Evolutionary conservation across 306 rosid genomes (phyloP), one percentile per base, ranked within the genome.

Genomic region (Trifolium pratense): DNA sequence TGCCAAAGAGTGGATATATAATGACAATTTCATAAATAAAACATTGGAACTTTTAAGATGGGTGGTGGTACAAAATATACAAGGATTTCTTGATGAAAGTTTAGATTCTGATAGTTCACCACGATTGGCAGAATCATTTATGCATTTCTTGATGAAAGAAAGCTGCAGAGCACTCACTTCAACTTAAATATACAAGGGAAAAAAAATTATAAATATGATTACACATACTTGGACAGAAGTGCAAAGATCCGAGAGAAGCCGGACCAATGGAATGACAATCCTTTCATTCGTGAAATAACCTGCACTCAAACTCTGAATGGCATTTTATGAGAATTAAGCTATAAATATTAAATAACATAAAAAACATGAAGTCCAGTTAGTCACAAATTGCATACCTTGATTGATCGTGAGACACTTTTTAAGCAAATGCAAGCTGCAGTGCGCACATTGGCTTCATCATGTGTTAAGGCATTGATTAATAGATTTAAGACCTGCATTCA

Each of bases 351-450:
- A 36, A 25, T 42, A 71, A 15, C 37, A 78, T 45, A 62, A 71
- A 65, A 61, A 51, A 80, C 10, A 58, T n/a, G 48, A 68, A 79
- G 76, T 70, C 46, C 29, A 64, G 80, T 23, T 52, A 48, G 43
- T 78, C 62, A 57, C 74, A 59, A 39, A 75, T 58, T 39, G 57
- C 90, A 81, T 42, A 94, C 97, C 96, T 88, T 89, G 86, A 94
- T 80, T 81, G 99, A 94, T 78, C 96, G 95, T 51, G 97, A 91
- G 70, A 83, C 88, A 75, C 85, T 88, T 91, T 79, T 89, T 79
- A 94, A 80, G 91, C 96, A 94, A 83, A 87, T 83, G 88, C 99
- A 94, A 77, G 97, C 99, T 52, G 97, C 97, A 37, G 68, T 65
- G 34, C 95, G 97, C 61, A 94, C 84, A 39, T 71, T 82, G 76